Evolutionary conservation across 345 rosid species (phyloP), one percentile per base, ranked within the genome.

Genomic region (Hirschfeldia incana): DNA sequence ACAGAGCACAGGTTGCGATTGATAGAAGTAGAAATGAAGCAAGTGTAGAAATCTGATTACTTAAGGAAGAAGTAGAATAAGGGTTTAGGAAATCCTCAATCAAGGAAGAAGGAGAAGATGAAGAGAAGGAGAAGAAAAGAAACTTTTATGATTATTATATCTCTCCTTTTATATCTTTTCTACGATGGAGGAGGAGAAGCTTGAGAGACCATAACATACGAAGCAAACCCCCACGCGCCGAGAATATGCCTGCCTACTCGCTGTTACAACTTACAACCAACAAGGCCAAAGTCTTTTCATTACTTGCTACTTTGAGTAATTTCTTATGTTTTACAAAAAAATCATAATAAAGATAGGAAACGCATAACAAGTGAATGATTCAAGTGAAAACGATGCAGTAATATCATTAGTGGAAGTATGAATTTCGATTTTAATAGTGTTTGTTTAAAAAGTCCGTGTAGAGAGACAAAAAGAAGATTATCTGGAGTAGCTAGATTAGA

Each of bases 221-320:
- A 21, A 21, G 21, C 21, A 21, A 21, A 21, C 21, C 21, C 73
- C 17, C 82, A 79, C 74, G 69, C 78, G 82, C 78, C 49, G 3
- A 2, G 46, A 39, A 33, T 33, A 39, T 39, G 21, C 21, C 21
- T 21, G 21, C 21, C 21, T 21, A 21, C 21, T 21, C 21, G 21
- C 21, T 21, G 21, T 21, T 21, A 21, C 21, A 21, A 21, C 21
- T 21, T 21, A 21, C 21, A 21, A 21, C 21, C 21, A 21, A 21
- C 21, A 21, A 21, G 21, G 21, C 21, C 21, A 21, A 21, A 21
- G 21, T 21, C 46, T 39, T 3, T 39, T 2, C 9, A 9, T 63
- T 49, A 8, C 64, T 60, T 60, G 13, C 81, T 65, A 32, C 74
- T 60, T 74, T 73, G 0, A 13, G 78, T 67, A 1, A 72, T 21